These are phyloP conservation scores for Betula pendula DNA, from an alignment of 306 rosid species.

Conservation along the genomic window DNA sequence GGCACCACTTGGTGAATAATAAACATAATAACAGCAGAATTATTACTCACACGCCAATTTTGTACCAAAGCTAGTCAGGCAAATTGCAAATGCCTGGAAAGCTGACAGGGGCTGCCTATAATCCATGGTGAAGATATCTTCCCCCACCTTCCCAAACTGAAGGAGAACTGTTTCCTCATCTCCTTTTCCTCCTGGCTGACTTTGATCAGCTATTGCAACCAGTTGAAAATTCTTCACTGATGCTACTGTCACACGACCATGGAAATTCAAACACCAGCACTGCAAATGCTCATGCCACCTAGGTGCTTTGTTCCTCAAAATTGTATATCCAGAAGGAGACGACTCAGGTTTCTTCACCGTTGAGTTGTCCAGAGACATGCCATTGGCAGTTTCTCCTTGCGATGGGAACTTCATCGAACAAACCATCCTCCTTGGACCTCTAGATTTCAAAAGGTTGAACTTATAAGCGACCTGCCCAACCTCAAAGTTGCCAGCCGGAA, in stretches of 20 bases:
- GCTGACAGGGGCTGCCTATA: slow-evolving; percentile 93
- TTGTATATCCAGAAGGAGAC: slow-evolving; percentile 44
- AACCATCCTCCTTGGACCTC: slow-evolving; percentile 98
- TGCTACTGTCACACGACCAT: slow-evolving; percentile 92
- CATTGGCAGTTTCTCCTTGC: slow-evolving; percentile 40
- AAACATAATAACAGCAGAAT: slow-evolving; percentile 29
- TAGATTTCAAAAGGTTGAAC: slow-evolving; percentile 91
- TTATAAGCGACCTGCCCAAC: slow-evolving; percentile 87
- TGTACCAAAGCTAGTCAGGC: slow-evolving; percentile 96
- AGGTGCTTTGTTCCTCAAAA: slow-evolving; percentile 93
- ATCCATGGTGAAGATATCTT: slow-evolving; percentile 95
- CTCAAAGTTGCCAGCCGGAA: slow-evolving; percentile 92
- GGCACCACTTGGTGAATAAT: slow-evolving; percentile 32
- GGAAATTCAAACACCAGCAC: slow-evolving; percentile 99
- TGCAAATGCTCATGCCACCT: slow-evolving; percentile 97
- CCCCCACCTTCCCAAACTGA: slow-evolving; percentile 96
- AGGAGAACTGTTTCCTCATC: slow-evolving; percentile 87
- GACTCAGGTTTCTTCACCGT: slow-evolving; percentile 40
- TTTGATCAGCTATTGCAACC: slow-evolving; percentile 77
- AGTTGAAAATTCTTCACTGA: slow-evolving; percentile 98
- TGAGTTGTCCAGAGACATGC: slow-evolving; percentile 26
- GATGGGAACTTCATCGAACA: slow-evolving; percentile 67
- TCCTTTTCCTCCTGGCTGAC: slow-evolving; percentile 91
- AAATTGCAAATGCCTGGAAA: slow-evolving; percentile 95
- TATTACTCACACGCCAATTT: slow-evolving; percentile 93